A percentile compares a stretch with the other conserved stretches of the same genome.
These are phyloP conservation scores for Tricholoma saponaceum DNA, from an alignment of 768 basidiomycete species.

Conservation along the genomic window DNA sequence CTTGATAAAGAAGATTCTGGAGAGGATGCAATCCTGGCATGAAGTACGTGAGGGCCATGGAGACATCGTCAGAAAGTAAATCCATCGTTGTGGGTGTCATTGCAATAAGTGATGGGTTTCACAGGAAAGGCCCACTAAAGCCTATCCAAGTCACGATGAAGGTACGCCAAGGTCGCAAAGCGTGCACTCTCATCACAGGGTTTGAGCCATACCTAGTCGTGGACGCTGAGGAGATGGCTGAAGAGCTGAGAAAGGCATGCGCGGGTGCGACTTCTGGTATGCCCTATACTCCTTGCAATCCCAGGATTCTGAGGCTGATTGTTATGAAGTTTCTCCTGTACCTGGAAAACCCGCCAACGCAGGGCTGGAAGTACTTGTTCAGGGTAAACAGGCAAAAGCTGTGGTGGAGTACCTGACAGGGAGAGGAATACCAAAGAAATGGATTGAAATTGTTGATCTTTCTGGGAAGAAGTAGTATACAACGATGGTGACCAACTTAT, in stretches of 20 bases:
- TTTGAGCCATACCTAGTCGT: constrained; percentile 74
- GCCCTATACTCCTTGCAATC: constrained; percentile 14
- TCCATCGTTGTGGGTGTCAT: background rate
- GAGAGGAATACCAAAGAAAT: constrained; percentile 77
- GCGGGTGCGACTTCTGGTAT: constrained; percentile 76
- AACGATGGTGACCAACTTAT: background rate
- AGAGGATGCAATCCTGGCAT: constrained; percentile 78
- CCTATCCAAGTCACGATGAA: constrained; percentile 71
- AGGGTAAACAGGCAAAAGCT: constrained; percentile 73
- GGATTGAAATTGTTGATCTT: constrained; percentile 59
- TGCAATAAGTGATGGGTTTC: background rate
- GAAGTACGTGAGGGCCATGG: constrained; percentile 52
- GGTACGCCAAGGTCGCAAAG: constrained; percentile 73
- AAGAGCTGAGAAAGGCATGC: constrained; percentile 72
- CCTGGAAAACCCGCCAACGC: constrained; percentile 48
- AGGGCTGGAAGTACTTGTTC: constrained; percentile 72
- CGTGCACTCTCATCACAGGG: constrained; percentile 70
- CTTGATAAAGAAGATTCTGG: constrained; percentile 44
- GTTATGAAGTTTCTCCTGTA: constrained; percentile 51
- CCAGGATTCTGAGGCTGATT: background rate
- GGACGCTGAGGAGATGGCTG: constrained; percentile 67
- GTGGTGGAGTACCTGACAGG: constrained; percentile 64
- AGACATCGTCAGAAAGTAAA: constrained; percentile 60
- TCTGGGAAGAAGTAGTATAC: constrained; percentile 42
- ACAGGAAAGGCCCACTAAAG: constrained; percentile 72